Percentiles rank a stretch among this genome's conserved stretches.
phyloP scores from a whole-genome alignment of 352 stramenopile species.

The Globisporangium solare region DNA sequence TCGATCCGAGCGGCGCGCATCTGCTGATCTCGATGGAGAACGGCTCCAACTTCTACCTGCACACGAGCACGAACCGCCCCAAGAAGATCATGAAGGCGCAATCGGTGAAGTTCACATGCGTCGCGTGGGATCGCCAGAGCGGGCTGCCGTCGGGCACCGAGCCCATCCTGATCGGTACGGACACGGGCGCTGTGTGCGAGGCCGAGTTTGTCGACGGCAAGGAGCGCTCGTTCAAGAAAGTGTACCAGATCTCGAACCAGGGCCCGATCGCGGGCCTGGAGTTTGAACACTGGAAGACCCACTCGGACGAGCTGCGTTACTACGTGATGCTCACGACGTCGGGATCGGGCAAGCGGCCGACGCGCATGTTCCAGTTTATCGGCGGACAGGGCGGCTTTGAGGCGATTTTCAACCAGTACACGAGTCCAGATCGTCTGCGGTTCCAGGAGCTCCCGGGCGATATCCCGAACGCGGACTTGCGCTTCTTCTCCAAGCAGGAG shows the following conservation, averaged over 20 bases:
- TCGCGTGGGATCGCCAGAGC: conserved; percentile 81
- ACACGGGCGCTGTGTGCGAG: conserved; percentile 75
- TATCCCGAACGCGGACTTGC: conserved; percentile 70
- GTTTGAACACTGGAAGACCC: conserved; percentile 75
- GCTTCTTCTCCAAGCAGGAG: conserved; percentile 75
- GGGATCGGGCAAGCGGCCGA: conserved; percentile 79
- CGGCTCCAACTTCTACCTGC: conserved; percentile 84
- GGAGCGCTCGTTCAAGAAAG: conserved; percentile 82
- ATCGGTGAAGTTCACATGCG: conserved; percentile 64
- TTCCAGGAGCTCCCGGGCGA: conserved; percentile 91
- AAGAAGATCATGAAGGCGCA: conserved; percentile 88
- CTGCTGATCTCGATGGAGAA: conserved; percentile 86
- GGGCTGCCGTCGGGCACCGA: conserved; percentile 54
- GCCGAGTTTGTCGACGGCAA: conserved; percentile 80
- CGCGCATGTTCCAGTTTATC: conserved; percentile 91
- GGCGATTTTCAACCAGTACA: conserved; percentile 82
- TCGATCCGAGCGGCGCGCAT: conserved; percentile 79
- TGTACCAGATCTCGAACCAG: conserved; percentile 89
- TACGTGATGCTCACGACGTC: conserved; percentile 86
- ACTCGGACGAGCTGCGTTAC: conserved; percentile 49
- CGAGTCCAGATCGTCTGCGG: conserved; percentile 67
- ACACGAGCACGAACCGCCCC: conserved; percentile 62
- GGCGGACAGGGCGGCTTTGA: conserved; percentile 65
- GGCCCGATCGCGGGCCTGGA: conserved; percentile 73
- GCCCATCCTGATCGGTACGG: conserved; percentile 74